Base-by-base conservation (phyloP, 208 protist genomes). In the Trypanosoma mega region DNA sequence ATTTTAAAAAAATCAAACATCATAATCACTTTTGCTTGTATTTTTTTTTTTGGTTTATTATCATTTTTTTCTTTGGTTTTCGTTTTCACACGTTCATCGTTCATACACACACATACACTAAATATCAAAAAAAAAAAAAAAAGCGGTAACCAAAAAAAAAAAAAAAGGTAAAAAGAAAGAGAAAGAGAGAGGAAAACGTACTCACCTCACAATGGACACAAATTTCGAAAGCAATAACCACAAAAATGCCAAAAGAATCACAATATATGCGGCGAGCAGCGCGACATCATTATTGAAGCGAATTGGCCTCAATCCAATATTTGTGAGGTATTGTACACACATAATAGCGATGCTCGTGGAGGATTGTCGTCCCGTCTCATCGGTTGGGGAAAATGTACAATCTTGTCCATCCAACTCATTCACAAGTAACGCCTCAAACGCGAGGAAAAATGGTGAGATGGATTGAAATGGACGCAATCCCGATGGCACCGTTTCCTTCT, bases 351-450 rank as follows among this genome's bases (percentile, higher is more conserved):
- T 90, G 43, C 39, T 78, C 4, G 45, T 76, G 0, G 45, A 36
- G 1, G 78, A 81, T 54, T 59, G 56, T 53, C 90, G 87, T 9
- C 91, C 91, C 2, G 81, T 85, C 39, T 85, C 83, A 34, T 93
- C 82, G 0, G 78, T 88, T 3, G 84, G 85, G 0, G 85, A 80
- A 58, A 96, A 97, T 49, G 78, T 72, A 43, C 90, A 92, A 4
- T 61, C 54, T 65, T 88, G 87, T 3, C 83, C 90, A 56, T 97
- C 74, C 20, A 97, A 70, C 74, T 98, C 94, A 57, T 98, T 98
- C 24, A 94, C 79, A 66, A 98, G 78, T 16, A 98, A 68, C 36
- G 86, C 71, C 65, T 96, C 89, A 54, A 97, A 97, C 14, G 92
- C 73, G 9, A 96, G 77, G 60, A 92, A 97, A 45, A 98, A 94